Base-by-base conservation (phyloP, 176 grass and related monocot species). In the Coix lacrymajobi region DNA sequence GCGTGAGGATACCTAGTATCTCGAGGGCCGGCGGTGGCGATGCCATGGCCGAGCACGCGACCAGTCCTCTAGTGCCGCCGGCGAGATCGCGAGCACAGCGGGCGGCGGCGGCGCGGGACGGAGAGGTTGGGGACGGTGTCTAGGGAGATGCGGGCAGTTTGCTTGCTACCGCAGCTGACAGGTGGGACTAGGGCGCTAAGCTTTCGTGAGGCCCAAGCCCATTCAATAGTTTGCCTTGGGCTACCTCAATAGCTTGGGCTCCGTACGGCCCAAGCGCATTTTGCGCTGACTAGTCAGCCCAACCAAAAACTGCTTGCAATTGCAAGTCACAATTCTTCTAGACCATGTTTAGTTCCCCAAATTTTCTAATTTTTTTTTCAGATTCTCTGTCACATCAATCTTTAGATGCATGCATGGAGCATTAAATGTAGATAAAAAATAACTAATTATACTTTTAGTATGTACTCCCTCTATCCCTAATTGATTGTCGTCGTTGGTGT, bases 1-100 rank as follows among this genome's bases (percentile, higher is more conserved):
- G 25, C 14, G 12, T 30, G 60, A n/a, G 19, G n/a, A 2, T 88
- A 94, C 88, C 91, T 88, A 91, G 82, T 78, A 91, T 88, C 52
- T 85, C 75, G 62, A 91, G 40, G 40, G 85, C 22, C 6, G 89
- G 92, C 7, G 84, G 29, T 69, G 80, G 54, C 13, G 78, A 89
- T 17, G 83, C 78, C 83, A 89, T 89, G 39, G 78, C 15, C 44
- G 58, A 58, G 43, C 10, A 48, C 31, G 32, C 56, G 65, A 71
- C 52, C 15, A 64, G 33, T 68, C 75, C 72, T 83, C 73, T 60
- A 66, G 14, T 14, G 26, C 13, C 56, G 57, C 44, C 36, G 86
- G 58, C 12, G 80, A 78, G 66, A 78, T 88, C 86, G 43, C 54
- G 75, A 25, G 56, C 73, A 63, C 38, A 22, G 58, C 70, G 69